Evolutionary conservation across 2,329 filamentous ascomycete genomes (phyloP), one percentile per base, ranked within the genome.

Genomic region (Aureobasidium sp.): DNA sequence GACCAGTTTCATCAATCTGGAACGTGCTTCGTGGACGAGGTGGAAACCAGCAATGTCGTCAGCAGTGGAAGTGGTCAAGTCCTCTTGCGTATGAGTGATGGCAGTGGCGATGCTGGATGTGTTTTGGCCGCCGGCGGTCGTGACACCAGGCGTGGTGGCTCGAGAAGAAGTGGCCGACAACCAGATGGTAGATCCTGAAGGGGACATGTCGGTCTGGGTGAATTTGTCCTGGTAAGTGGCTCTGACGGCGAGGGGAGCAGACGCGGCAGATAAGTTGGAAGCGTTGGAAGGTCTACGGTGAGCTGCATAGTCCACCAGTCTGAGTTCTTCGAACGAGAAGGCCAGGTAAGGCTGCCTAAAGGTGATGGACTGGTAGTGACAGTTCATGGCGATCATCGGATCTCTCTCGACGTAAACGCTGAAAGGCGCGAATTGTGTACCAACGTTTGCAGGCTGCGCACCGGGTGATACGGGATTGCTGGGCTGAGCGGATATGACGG

Each of bases 261-360:
- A 22, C 11, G 17, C 17, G 41, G 41, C 12, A 12, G n/a, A 8
- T 44, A 20, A 12, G 41, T 14, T 11, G 41, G n/a, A 9, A 22
- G 20, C n/a, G 41, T 93, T 96, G 37, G 91, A 93, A 72, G 84
- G 91, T 59, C 87, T 87, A 63, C 92, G 86, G 56, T 92, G 92
- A 74, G 92, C 89, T 64, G 87, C 84, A 73, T 99, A 99, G 75
- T 99, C 94, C 51, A 86, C 90, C 64, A 96, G 63, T 66, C 79
- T 74, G 67, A 81, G 64, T 67, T 81, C 79, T 65, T 88, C 94
- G 20, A 90, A 84, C 11, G 93, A 97, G 79, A 88, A 97, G 72
- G 94, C 94, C 74, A 86, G 87, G 78, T 93, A 94, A 1, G 88
- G 84, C 25, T 87, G 85, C 76, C 89, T 87, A 73, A 93, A 91